Percentiles rank a stretch among this genome's conserved stretches.
phyloP scores from a whole-genome alignment of 768 basidiomycete species.

The Boletellus ananiceps region DNA sequence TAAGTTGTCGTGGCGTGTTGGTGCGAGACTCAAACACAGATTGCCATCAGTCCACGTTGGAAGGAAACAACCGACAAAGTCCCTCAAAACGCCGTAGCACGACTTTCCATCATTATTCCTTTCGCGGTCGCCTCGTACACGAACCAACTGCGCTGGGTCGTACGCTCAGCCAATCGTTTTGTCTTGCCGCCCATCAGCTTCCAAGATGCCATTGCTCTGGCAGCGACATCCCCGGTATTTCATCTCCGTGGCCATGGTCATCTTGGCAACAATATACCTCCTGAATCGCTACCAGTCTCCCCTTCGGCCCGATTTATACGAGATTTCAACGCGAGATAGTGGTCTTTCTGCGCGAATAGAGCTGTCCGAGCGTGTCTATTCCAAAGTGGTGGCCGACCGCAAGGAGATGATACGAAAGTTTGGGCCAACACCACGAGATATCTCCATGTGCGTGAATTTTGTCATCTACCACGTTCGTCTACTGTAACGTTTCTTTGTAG shows the following conservation, averaged over 20 bases:
- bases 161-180: constrained; percentile 6
- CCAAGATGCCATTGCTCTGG: constrained; percentile 30
- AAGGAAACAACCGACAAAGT: constrained; percentile 1
- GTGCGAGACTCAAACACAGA: background rate
- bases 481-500: constrained; percentile 30
- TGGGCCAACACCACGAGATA: constrained; percentile 47
- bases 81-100: constrained; percentile 11
- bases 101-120: constrained; percentile 12
- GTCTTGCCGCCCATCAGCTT: background rate
- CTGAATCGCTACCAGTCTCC: constrained; percentile 35
- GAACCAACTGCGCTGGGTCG: constrained; percentile 4
- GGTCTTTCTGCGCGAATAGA: constrained; percentile 38
- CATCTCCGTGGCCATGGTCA: constrained; percentile 38
- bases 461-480: constrained; percentile 3
- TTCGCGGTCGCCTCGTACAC: constrained; percentile 6
- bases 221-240: constrained; percentile 52
- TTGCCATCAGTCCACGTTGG: background rate
- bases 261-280: constrained; percentile 45
- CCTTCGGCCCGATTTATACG: constrained; percentile 20
- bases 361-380: constrained; percentile 44
- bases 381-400: constrained; percentile 38
- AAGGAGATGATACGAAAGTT: constrained; percentile 49
- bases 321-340: constrained; percentile 28
- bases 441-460: constrained; percentile 33
- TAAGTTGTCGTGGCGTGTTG: constrained; percentile 8